Evolutionary conservation across 257 asterid species (phyloP).

Genomic region (Salvia miltiorrhiza): DNA sequence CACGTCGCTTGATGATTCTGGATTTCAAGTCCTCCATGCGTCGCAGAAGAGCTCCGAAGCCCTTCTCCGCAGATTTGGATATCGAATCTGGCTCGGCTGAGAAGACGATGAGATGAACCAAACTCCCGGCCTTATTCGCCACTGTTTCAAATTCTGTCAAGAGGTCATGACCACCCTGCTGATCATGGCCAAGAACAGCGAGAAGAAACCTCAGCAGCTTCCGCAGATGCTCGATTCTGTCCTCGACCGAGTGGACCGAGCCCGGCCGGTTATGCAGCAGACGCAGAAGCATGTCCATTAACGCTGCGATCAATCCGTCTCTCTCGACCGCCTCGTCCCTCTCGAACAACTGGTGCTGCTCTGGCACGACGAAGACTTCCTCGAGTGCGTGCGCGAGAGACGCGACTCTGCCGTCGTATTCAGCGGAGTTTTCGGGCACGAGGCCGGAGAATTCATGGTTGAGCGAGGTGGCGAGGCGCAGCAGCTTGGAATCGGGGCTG

Average conservation of each 20-base stretch:
- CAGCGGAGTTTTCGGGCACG: not conserved
- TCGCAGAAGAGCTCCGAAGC: not conserved
- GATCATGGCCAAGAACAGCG: conserved; percentile 14
- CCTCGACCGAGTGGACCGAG: not conserved
- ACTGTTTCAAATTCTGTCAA: conserved; percentile 9
- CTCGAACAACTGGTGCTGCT: not conserved
- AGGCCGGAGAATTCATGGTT: not conserved
- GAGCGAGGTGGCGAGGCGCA: not conserved
- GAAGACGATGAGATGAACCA: conserved; percentile 15
- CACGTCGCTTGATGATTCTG: not conserved
- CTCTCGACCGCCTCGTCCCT: not conserved
- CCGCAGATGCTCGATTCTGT: not conserved
- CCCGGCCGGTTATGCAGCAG: not conserved
- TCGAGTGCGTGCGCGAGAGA: not conserved
- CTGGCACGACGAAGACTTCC: conserved; percentile 3
- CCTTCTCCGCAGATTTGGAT: not conserved
- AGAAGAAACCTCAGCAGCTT: conserved; percentile 13
- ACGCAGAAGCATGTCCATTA: conserved; percentile 10
- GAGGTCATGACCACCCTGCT: not conserved
- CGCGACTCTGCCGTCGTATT: not conserved
- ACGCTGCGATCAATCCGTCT: conserved; percentile 8
- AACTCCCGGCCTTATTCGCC: conserved; percentile 5
- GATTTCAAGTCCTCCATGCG: not conserved
- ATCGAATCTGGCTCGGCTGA: not conserved
- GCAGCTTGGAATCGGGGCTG: not conserved